phyloP scores from a whole-genome alignment of 805 yeast species.

The Saccharomycopsis fibuligera region DNA sequence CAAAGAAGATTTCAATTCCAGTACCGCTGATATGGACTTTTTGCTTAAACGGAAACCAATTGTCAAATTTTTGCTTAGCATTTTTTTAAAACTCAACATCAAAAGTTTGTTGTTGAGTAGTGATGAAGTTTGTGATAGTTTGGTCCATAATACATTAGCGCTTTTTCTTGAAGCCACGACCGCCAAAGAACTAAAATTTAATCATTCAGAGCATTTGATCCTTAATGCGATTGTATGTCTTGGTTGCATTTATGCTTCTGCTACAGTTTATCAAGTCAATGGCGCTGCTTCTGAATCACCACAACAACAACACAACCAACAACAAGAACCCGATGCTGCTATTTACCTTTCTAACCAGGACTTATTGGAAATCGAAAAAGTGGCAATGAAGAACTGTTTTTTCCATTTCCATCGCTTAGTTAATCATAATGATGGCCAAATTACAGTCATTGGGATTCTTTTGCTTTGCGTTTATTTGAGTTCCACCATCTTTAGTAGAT shows the following conservation, averaged over 20 bases:
- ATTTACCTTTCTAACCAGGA: not conserved
- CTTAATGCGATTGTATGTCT: slow-evolving; percentile 14
- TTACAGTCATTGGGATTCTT: slow-evolving; percentile 11
- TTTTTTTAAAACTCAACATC: slow-evolving; percentile 1
- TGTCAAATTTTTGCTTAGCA: slow-evolving; percentile 1
- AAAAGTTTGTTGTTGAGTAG: not conserved
- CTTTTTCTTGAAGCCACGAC: not conserved
- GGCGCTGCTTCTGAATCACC: not conserved
- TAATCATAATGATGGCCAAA: slow-evolving; percentile 5
- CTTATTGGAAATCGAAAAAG: slow-evolving; percentile 8
- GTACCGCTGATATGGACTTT: not conserved
- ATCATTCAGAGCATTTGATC: slow-evolving; percentile 13
- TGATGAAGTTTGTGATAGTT: not conserved
- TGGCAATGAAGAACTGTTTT: slow-evolving; percentile 17
- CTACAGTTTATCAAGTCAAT: not conserved
- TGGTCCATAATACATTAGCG: not conserved
- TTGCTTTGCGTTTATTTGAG: slow-evolving; percentile 11
- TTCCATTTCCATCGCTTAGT: slow-evolving; percentile 10
- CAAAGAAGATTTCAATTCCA: slow-evolving; percentile 2
- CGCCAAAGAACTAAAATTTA: not conserved
- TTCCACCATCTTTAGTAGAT: slow-evolving; percentile 11
- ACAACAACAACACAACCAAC: not conserved
- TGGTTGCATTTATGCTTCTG: slow-evolving; percentile 10
- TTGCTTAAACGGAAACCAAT: not conserved
- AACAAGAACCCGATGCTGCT: not conserved